Evolutionary conservation across 805 yeast genomes (phyloP).

Genomic region (Komagataella phaffii): DNA sequence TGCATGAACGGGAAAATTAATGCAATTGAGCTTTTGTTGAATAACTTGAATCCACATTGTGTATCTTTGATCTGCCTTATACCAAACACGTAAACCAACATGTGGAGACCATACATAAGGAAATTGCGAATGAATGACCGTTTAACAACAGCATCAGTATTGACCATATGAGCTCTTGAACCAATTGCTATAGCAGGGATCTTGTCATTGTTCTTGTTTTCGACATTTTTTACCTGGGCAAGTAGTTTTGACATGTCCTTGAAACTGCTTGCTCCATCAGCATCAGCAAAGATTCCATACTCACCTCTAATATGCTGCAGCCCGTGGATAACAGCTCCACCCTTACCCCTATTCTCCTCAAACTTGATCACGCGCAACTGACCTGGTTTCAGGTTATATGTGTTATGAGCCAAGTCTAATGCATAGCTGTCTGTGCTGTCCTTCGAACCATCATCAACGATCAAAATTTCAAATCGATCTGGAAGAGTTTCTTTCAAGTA

Average conservation of each 20-base stretch:
- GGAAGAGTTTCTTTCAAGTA: conserved; percentile 24
- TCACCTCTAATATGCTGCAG: conserved; percentile 61
- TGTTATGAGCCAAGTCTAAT: conserved; percentile 40
- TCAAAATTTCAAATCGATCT: conserved; percentile 56
- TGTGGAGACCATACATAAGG: conserved; percentile 85
- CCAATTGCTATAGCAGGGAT: conserved; percentile 68
- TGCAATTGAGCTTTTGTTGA: conserved; percentile 54
- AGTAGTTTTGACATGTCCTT: conserved; percentile 47
- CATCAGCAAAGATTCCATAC: conserved; percentile 82
- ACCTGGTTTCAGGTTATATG: conserved; percentile 37
- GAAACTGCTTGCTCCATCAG: conserved; percentile 91
- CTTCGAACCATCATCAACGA: conserved; percentile 85
- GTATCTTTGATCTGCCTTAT: conserved; percentile 81
- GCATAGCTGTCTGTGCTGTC: conserved; percentile 75
- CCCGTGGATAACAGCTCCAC: conserved; percentile 96
- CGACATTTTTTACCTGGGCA: conserved; percentile 20
- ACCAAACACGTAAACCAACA: conserved; percentile 79
- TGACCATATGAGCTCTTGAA: conserved; percentile 93
- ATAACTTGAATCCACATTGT: conserved; percentile 94
- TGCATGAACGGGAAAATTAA: conserved; percentile 81
- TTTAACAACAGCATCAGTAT: conserved; percentile 93
- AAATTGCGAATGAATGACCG: conserved; percentile 80
- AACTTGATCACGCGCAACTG: conserved; percentile 60
- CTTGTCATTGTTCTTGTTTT: conserved; percentile 8
- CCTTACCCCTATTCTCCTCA: conserved; percentile 77